phyloP scores from a whole-genome alignment of 1,284 basidiomycete genomes.

The Fereydounia khargensis region DNA sequence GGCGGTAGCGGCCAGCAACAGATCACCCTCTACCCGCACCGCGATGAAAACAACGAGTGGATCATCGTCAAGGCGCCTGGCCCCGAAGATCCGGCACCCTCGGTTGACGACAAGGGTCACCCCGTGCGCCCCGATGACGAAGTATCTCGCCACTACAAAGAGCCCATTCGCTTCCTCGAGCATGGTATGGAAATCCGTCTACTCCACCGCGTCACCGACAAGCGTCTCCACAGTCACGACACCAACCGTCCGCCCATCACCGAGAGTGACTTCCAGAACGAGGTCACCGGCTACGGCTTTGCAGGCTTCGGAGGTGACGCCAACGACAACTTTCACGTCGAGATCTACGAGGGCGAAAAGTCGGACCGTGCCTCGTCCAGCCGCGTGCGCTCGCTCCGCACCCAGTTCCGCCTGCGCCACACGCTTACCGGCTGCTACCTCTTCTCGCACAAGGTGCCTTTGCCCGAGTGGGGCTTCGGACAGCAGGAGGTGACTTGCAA shows the following conservation, averaged over 20 bases:
- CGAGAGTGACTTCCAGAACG: constrained; percentile 98
- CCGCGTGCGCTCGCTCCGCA: constrained; percentile 75
- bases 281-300: constrained; percentile 92
- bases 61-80: constrained; percentile 65
- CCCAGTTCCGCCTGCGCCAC: constrained; percentile 81
- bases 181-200: constrained; percentile 76
- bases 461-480: constrained; percentile 96
- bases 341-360: constrained; percentile 72
- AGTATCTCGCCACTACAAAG: constrained; percentile 31
- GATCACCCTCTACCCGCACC: constrained; percentile 93
- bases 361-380: constrained; percentile 58
- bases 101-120: constrained; percentile 46
- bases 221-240: constrained; percentile 91
- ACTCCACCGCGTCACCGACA: constrained; percentile 76
- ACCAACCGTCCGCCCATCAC: constrained; percentile 83
- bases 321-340: constrained; percentile 93
- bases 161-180: constrained; percentile 68
- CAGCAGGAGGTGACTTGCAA: constrained; percentile 98
- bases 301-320: constrained; percentile 78
- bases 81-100: constrained; percentile 62
- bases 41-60: constrained; percentile 90
- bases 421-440: constrained; percentile 87
- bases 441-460: constrained; percentile 94
- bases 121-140: constrained; percentile 37
- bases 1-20: constrained; percentile 77